These are phyloP conservation scores for Aureoboletus auriporus DNA, from an alignment of 768 basidiomycete species.

Conservation along the genomic window DNA sequence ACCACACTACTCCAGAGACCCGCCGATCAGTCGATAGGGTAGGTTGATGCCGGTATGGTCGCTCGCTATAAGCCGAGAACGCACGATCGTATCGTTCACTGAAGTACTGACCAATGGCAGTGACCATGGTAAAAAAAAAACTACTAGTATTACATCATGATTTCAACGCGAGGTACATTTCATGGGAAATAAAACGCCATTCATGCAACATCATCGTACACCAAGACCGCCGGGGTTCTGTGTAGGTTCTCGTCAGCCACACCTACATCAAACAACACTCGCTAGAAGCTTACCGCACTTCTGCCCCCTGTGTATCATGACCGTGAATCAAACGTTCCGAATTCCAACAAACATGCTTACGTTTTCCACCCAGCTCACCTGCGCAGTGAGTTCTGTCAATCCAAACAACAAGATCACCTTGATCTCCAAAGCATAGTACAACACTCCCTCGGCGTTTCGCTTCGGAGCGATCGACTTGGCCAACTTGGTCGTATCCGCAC, in stretches of 20 bases:
- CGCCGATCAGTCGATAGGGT: too few relatives aligned
- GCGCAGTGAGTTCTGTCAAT: slow-evolving; percentile 49
- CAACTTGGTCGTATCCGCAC: slow-evolving; percentile 31
- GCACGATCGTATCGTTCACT: too few relatives aligned
- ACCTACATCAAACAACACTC: neutral
- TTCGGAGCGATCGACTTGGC: slow-evolving; percentile 20
- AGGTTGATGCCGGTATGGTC: too few relatives aligned
- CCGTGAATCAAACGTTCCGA: neutral
- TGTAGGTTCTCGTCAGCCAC: neutral
- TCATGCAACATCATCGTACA: slow-evolving; percentile 24
- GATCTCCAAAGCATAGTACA: slow-evolving; percentile 27
- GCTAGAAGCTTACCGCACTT: slow-evolving; percentile 31
- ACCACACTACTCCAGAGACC: too few relatives aligned
- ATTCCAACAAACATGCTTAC: slow-evolving; percentile 27
- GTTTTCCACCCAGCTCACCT: slow-evolving; percentile 48
- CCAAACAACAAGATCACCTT: slow-evolving; percentile 47
- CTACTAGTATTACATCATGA: too few relatives aligned
- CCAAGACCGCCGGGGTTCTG: slow-evolving; percentile 28
- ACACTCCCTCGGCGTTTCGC: slow-evolving; percentile 18
- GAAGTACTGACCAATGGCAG: too few relatives aligned
- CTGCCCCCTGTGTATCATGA: slow-evolving; percentile 22
- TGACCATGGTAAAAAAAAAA: too few relatives aligned
- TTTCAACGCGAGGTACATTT: too few relatives aligned
- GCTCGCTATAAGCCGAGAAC: too few relatives aligned
- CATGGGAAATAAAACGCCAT: too few relatives aligned